phyloP scores from a whole-genome alignment of 306 rosid genomes.

The Oxytropis ochrocephala region DNA sequence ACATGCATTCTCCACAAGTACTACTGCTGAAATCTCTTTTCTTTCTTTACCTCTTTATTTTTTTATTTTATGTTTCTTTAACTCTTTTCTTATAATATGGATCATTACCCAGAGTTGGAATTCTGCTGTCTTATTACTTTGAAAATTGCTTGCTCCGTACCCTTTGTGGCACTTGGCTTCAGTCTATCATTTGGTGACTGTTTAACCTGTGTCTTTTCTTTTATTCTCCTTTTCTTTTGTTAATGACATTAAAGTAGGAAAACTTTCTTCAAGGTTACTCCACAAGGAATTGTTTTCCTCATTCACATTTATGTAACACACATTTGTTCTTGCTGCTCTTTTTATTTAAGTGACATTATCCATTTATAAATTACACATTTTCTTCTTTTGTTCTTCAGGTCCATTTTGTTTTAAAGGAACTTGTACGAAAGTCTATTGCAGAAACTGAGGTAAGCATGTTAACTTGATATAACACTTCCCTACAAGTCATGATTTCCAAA shows the following conservation, averaged over 20 bases:
- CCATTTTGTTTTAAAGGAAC: slow-evolving; percentile 90
- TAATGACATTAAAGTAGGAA: background rate
- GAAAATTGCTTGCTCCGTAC: background rate
- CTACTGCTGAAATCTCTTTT: background rate
- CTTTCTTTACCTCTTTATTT: too few relatives aligned
- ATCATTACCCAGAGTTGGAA: slow-evolving; percentile 8
- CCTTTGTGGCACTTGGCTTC: background rate
- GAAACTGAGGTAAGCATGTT: slow-evolving; percentile 70
- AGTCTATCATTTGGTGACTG: background rate
- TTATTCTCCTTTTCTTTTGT: background rate
- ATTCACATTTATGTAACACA: slow-evolving; percentile 5
- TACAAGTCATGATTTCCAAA: background rate
- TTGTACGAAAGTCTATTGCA: slow-evolving; percentile 88
- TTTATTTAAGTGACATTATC: background rate
- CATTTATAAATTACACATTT: background rate
- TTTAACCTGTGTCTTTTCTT: background rate
- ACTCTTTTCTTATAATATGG: background rate
- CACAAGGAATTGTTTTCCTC: background rate
- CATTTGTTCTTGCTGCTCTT: background rate
- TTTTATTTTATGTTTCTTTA: too few relatives aligned
- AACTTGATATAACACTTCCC: background rate
- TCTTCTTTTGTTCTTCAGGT: slow-evolving; percentile 48
- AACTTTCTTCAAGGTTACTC: background rate
- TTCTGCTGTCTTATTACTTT: background rate
- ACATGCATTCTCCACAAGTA: background rate